phyloP scores from a whole-genome alignment of 352 stramenopile species.

The Pythium oligandrum region DNA sequence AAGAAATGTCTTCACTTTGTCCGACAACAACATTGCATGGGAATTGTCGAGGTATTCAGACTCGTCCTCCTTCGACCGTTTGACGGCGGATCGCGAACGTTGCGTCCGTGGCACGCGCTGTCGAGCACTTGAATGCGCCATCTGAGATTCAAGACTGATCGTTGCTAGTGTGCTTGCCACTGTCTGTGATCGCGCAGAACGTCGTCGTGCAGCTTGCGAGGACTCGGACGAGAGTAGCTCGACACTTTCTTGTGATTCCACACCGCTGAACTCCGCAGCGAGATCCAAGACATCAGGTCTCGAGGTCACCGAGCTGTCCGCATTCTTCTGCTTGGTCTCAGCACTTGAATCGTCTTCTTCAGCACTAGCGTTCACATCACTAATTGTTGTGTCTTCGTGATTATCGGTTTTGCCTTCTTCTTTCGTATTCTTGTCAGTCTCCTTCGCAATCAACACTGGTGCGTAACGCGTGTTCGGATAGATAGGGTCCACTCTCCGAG shows the following conservation, averaged over 20 bases:
- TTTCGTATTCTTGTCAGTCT: neutral
- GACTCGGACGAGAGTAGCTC: neutral
- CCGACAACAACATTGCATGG: constrained; percentile 33
- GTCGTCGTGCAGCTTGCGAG: constrained; percentile 23
- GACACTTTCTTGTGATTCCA: neutral
- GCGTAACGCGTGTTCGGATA: constrained; percentile 48
- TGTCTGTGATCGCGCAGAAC: constrained; percentile 52
- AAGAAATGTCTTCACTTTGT: constrained; percentile 39
- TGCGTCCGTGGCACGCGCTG: constrained; percentile 6
- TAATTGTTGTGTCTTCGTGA: constrained; percentile 1
- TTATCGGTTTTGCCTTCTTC: constrained; percentile 3
- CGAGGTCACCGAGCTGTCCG: neutral
- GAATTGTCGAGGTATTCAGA: constrained; percentile 70
- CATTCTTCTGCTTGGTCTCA: neutral
- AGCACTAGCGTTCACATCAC: constrained; percentile 1
- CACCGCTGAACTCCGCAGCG: neutral
- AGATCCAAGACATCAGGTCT: neutral
- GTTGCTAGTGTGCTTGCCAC: constrained; percentile 51
- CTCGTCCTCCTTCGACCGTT: constrained; percentile 23
- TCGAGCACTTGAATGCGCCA: constrained; percentile 3
- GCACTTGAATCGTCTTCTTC: neutral
- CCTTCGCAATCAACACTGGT: constrained; percentile 15
- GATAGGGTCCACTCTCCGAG: constrained; percentile 49
- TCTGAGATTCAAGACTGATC: constrained; percentile 41
- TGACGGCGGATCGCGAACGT: constrained; percentile 1